Evolutionary conservation across 495 filamentous ascomycete species (phyloP), one percentile per base, ranked within the genome.

Genomic region (Glarea lozoyensis): DNA sequence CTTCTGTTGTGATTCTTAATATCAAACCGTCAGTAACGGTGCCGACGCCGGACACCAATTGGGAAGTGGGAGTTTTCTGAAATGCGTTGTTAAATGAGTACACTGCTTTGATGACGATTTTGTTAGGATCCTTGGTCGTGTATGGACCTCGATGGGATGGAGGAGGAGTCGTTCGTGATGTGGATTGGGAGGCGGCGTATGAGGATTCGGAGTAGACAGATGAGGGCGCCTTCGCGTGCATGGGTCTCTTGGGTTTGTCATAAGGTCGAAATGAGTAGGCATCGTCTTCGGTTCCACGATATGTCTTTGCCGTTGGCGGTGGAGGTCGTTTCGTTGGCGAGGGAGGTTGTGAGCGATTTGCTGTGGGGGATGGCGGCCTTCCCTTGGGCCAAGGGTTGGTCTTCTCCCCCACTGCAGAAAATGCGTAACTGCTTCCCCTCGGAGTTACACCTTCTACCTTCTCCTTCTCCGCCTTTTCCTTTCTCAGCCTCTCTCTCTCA

Each of bases 101-200:
- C 4, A 98, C 92, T 11, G 85, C 90, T 54, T 79, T 82, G 57
- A 98, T 84, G 33, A 93, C 78, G 50, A 97, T 92, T 70, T 97
- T 98, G 57, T 92, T 78, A 2, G 89, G 88, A 60, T 97, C 90
- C 52, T 82, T 82, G 30, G 86, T 94, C 13, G 71, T 72, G 59
- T 97, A 98, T 13, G 77, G 62, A 1, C 78, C 76, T 20, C 85
- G 80, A 43, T 78, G 71, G 9, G 81, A 85, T 0, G 85, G 85
- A 2, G 88, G 88, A 22, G 88, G 87, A 2, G 82, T 88, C 2
- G 88, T 93, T 22, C 82, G 79, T n/a, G 84, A 73, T 0, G 88
- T 95, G 9, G 83, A 83, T 36, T 82, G 75, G 2, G 84, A 90
- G 1, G 85, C 73, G 1, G 86, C 79, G 58, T 87, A 94, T 10